Evolutionary conservation across 441 rosid species (phyloP), one percentile per base, ranked within the genome.

Genomic region (Hypseocharis bilobata): DNA sequence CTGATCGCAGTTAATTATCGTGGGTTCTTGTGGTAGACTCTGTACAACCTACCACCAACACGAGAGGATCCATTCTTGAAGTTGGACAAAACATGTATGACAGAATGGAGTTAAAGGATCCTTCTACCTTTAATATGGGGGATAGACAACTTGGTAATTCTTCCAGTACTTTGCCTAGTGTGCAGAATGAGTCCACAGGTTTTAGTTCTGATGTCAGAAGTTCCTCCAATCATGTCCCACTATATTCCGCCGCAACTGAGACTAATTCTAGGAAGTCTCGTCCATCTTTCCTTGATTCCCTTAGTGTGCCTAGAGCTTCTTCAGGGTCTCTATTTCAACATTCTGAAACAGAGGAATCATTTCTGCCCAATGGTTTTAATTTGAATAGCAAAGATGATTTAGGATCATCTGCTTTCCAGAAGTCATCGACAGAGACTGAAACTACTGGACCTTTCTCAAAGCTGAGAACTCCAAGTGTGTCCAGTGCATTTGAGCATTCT

Each of bases 261-360:
- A 62, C 85, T 40, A 82, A 38, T 67, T 76, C 80, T 68, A 68
- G 82, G 78, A 89, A 81, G 82, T 80, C 84, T 63, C 90, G 96
- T 47, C 87, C 96, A 27, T 94, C 99, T 49, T 89, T 91, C 74
- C 91, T 91, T 62, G 97, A 91, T 84, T 82, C 94, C 62, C 84
- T 94, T 64, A 85, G 84, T 55, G 74, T 83, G 66, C 36, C 85
- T 30, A 85, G 83, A 76, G 70, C 78, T 65, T 64, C 88, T 70
- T 75, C 80, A 11, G 87, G 74, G 63, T 70, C 80, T 72, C 74
- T 61, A 60, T 66, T 66, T 72, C 85, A 70, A 74, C 84, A 17
- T 38, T 36, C 70, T 69, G 82, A 80, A 72, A 64, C 75, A 60
- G 73, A 71, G 57, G 76, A 72, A 38, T 66, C 81, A 30, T 69